Base-by-base conservation (phyloP, 805 yeast species). In the Lipomyces mesembrius region DNA sequence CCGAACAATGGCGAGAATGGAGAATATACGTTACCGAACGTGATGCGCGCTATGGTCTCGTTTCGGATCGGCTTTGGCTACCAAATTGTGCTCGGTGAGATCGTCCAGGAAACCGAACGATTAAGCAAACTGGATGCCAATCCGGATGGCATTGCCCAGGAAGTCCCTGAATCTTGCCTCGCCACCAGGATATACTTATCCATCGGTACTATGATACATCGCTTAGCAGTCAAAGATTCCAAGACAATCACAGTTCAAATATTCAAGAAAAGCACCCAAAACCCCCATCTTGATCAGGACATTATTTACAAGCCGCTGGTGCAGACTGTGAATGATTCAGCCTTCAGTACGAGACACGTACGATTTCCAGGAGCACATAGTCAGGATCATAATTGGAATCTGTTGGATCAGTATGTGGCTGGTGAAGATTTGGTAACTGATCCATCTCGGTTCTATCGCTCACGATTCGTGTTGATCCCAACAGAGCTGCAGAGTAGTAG, bases 381-480 rank as follows among this genome's bases (percentile, higher is more conserved):
- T n/a, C 73, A 75, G 20, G 67, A 71, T 14, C 84, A 86, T 68
- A 92, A 93, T 69, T 95, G 99, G 99, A 93, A 93, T 72, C 89
- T 88, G 69, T 82, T 93, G 71, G 99, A 95, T 79, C 97, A 92
- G 74, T 85, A 85, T 29, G 77, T 93, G n/a, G 97, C 98, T 0
- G 99, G 99, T 2, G 92, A 89, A 35, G 97, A 92, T 71, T 85
- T 86, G 0, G 79, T 86, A 64, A 70, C 76, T 7, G 86, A 87
- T 12, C 85, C 83, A 20, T 83, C 83, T 11, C 81, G 82, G 65
- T 83, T 81, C 83, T 71, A 89, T 87, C 82, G 89, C 71, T 84
- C 93, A 76, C 88, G 96, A 74, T 91, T 92, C 78, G 98, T 92
- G 2, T 82, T 95, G 2, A 79, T 93, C 61, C 97, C 98, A 0